Evolutionary conservation across 1,284 basidiomycete genomes (phyloP).

Genomic region (Fomes fomentarius): DNA sequence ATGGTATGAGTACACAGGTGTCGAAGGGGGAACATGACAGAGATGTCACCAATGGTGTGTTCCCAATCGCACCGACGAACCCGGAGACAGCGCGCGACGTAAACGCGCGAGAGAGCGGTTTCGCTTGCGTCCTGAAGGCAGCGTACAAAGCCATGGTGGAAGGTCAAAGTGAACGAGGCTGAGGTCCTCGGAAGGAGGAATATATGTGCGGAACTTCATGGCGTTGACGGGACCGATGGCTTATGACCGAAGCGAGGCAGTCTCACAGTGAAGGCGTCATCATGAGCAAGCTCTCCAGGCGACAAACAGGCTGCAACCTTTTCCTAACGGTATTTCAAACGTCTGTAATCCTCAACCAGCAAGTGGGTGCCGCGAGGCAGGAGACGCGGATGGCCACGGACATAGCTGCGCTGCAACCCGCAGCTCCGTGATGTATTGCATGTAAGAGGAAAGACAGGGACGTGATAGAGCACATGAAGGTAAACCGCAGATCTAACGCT

Average conservation of each 20-base stretch:
- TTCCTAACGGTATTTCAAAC: slow-evolving; percentile 22
- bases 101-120: slow-evolving; percentile 45
- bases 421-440: slow-evolving; percentile 15
- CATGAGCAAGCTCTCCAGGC: slow-evolving; percentile 30
- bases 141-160: slow-evolving; percentile 27
- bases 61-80: slow-evolving; percentile 90
- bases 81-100: slow-evolving; percentile 69
- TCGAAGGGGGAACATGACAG: no score
- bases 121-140: slow-evolving; percentile 22
- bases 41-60: slow-evolving; percentile 87
- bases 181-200: neutral
- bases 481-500: slow-evolving; percentile 17
- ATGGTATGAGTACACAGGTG: neutral
- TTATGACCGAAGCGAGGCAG: neutral
- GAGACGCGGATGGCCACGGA: neutral
- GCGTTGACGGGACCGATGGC: slow-evolving; percentile 1
- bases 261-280: slow-evolving; percentile 33
- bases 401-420: neutral
- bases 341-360: neutral
- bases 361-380: neutral
- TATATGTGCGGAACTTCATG: neutral
- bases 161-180: slow-evolving; percentile 1
- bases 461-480: slow-evolving; percentile 20
- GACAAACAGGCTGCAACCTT: neutral
- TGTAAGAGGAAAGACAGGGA: slow-evolving; percentile 17